Conservation (phyloP, 352 stramenopile genomes). For the Pythium aquatile region DNA sequence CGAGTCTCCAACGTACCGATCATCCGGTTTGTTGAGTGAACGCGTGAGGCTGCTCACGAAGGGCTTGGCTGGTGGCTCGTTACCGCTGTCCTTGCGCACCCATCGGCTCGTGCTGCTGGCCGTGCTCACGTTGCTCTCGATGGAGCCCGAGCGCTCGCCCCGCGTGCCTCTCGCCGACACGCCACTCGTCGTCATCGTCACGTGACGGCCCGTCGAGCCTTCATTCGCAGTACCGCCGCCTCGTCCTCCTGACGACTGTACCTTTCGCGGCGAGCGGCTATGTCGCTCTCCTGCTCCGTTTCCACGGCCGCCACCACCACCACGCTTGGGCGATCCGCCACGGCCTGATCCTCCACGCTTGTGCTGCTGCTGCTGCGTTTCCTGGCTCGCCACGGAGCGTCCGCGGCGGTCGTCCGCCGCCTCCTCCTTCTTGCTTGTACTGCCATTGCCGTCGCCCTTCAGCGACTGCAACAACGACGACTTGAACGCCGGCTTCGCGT, state of each 20-base stretch:
- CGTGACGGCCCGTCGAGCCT: background rate
- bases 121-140: slow-evolving; percentile 27
- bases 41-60: slow-evolving; percentile 24
- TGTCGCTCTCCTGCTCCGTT: slow-evolving; percentile 1
- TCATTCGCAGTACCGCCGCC: background rate
- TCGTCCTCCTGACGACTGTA: background rate
- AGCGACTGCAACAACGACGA: slow-evolving; percentile 55
- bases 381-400: background rate
- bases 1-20: slow-evolving; percentile 9
- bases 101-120: slow-evolving; percentile 14
- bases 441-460: background rate
- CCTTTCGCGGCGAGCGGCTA: slow-evolving; percentile 16
- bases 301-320: slow-evolving; percentile 7
- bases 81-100: slow-evolving; percentile 18
- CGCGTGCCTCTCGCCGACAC: background rate
- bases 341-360: background rate
- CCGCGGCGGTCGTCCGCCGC: background rate
- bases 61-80: slow-evolving; percentile 15
- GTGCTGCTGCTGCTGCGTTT: background rate
- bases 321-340: slow-evolving; percentile 2
- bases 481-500: slow-evolving; percentile 31
- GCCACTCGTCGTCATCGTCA: slow-evolving; percentile 17
- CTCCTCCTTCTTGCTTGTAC: slow-evolving; percentile 19
- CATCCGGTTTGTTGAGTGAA: slow-evolving; percentile 19
- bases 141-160: slow-evolving; percentile 17